Evolutionary conservation across 352 stramenopile species (phyloP).

Genomic region (Peronosclerospora sorghi): DNA sequence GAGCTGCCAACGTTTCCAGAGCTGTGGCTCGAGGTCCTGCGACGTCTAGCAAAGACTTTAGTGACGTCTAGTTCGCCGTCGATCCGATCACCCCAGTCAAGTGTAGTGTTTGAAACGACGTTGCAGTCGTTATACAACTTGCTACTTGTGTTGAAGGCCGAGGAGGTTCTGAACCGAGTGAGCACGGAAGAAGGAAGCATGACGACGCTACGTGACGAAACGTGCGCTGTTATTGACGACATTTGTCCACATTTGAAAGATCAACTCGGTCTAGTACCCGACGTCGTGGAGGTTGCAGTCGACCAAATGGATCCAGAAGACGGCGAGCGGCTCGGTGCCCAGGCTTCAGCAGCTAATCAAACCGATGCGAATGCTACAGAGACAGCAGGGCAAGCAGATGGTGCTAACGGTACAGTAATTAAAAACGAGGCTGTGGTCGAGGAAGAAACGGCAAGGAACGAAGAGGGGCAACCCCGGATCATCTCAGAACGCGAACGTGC

Average conservation of each 20-base stretch:
- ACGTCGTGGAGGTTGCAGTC: too few species aligned
- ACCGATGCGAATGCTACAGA: too few species aligned
- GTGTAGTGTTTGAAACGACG: slow-evolving; percentile 76
- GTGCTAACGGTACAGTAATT: too few species aligned
- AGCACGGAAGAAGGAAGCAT: slow-evolving; percentile 29
- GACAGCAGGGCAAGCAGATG: too few species aligned
- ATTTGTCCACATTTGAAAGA: slow-evolving; percentile 71
- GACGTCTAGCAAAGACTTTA: slow-evolving; percentile 62
- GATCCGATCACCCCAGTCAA: slow-evolving; percentile 24
- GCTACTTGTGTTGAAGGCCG: slow-evolving; percentile 69
- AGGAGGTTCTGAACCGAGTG: slow-evolving; percentile 53
- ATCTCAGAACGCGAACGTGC: slow-evolving; percentile 9
- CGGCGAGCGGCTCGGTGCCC: not conserved
- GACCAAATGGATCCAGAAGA: too few species aligned
- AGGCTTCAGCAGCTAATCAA: slow-evolving; percentile 2
- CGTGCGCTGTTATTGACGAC: slow-evolving; percentile 55
- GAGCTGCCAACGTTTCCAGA: slow-evolving; percentile 52
- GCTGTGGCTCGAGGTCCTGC: slow-evolving; percentile 70
- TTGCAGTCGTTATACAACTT: slow-evolving; percentile 82
- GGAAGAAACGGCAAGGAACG: too few species aligned
- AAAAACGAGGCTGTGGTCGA: slow-evolving; percentile 4
- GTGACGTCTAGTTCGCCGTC: slow-evolving; percentile 28
- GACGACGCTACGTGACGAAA: slow-evolving; percentile 57
- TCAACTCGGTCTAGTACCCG: slow-evolving; percentile 47
- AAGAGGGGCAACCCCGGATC: too few species aligned